These are phyloP conservation scores for Phyllosticta citrichinensis DNA, from an alignment of 2,329 filamentous ascomycete genomes.

Conservation along the genomic window DNA sequence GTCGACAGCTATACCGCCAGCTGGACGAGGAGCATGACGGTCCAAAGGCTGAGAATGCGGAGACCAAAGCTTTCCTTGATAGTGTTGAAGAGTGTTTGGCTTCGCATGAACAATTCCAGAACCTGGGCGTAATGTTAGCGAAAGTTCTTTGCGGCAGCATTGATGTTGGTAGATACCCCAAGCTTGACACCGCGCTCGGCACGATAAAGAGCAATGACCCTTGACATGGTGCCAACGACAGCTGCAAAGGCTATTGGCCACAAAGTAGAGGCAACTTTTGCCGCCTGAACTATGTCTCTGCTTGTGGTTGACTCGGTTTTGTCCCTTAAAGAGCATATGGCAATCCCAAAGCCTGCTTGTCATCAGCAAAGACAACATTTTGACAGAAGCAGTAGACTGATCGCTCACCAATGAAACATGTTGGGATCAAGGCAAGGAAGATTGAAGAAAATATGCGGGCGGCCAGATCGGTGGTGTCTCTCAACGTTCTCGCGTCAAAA, in stretches of 20 bases:
- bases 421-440: too few relatives aligned
- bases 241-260: constrained; percentile 1
- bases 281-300: background rate
- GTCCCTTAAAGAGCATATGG: too few relatives aligned
- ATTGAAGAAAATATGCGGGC: too few relatives aligned
- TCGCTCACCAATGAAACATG: too few relatives aligned
- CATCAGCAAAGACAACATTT: too few relatives aligned
- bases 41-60: background rate
- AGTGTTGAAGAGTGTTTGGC: background rate
- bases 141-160: background rate
- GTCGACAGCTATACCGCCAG: background rate
- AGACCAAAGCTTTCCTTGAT: background rate
- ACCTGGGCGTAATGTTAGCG: background rate
- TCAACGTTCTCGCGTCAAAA: too few relatives aligned
- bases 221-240: background rate
- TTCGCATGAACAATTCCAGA: background rate
- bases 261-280: background rate
- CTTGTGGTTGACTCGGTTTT: background rate
- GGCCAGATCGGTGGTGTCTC: too few relatives aligned
- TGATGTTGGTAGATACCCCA: background rate
- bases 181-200: background rate
- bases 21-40: background rate
- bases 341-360: too few relatives aligned
- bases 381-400: too few relatives aligned
- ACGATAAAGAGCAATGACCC: background rate